phyloP scores from a whole-genome alignment of 768 basidiomycete genomes.

The Lactarius psammicola region DNA sequence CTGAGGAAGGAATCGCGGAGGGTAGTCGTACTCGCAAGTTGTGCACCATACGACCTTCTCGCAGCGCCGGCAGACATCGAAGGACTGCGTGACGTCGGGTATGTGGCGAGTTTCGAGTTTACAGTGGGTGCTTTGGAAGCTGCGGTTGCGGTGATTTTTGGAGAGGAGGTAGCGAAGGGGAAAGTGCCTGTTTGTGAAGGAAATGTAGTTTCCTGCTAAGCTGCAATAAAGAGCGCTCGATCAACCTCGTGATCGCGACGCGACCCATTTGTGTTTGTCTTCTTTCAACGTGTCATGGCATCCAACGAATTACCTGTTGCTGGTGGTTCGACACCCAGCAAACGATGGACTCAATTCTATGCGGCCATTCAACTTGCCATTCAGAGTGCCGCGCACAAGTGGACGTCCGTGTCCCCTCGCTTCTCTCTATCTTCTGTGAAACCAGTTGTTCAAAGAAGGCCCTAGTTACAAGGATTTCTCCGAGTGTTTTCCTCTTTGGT shows the following conservation, averaged over 20 bases:
- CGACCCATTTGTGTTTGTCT: neutral
- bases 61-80: slow-evolving; percentile 31
- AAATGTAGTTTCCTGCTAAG: neutral
- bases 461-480: slow-evolving; percentile 48
- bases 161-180: slow-evolving; percentile 34
- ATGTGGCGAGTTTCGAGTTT: slow-evolving; percentile 59
- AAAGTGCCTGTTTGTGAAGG: slow-evolving; percentile 34
- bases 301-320: too few species aligned
- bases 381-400: slow-evolving; percentile 51
- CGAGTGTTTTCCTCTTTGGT: slow-evolving; percentile 42
- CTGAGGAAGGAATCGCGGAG: slow-evolving; percentile 31
- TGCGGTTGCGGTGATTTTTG: slow-evolving; percentile 46
- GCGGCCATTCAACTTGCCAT: slow-evolving; percentile 53
- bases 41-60: slow-evolving; percentile 64
- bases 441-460: neutral
- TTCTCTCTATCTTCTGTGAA: neutral
- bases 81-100: slow-evolving; percentile 34
- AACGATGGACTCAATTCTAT: slow-evolving; percentile 52
- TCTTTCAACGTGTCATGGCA: slow-evolving; percentile 30
- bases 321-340: slow-evolving; percentile 35
- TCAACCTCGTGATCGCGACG: slow-evolving; percentile 13
- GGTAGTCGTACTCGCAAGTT: slow-evolving; percentile 55
- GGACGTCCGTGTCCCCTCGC: slow-evolving; percentile 44
- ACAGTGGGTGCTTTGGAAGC: slow-evolving; percentile 51
- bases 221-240: neutral